Conservation (phyloP, 257 asterid species). For the Thymus mandschuricus region DNA sequence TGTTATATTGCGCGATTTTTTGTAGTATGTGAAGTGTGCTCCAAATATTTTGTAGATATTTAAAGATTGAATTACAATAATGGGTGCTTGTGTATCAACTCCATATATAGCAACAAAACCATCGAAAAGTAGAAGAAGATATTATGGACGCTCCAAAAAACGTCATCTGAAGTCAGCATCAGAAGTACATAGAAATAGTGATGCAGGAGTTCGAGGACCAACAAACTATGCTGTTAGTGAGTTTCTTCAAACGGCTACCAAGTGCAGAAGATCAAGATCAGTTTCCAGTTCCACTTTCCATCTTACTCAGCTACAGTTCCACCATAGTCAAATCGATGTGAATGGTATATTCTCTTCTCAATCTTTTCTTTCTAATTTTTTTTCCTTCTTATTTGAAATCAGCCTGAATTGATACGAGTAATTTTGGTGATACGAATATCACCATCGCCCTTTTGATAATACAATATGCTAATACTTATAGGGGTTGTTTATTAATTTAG, state of each 20-base stretch:
- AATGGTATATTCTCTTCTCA: slow-evolving; percentile 47
- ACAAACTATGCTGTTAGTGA: slow-evolving; percentile 69
- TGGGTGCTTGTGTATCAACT: slow-evolving; percentile 84
- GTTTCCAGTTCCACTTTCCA: slow-evolving; percentile 72
- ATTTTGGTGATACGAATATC: not conserved
- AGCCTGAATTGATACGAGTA: not conserved
- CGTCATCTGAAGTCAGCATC: slow-evolving; percentile 33
- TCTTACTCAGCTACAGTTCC: slow-evolving; percentile 85
- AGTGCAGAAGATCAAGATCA: slow-evolving; percentile 59
- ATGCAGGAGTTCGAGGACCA: slow-evolving; percentile 52
- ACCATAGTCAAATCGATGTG: slow-evolving; percentile 67
- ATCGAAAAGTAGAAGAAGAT: slow-evolving; percentile 39
- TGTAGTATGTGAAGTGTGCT: not conserved
- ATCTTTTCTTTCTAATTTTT: no score
- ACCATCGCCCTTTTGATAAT: not conserved
- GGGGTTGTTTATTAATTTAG: no score
- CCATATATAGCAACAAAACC: slow-evolving; percentile 44
- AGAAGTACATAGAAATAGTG: slow-evolving; percentile 49
- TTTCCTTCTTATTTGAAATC: not conserved
- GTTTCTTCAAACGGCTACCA: slow-evolving; percentile 67
- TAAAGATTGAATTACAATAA: slow-evolving; percentile 33
- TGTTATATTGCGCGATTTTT: not conserved
- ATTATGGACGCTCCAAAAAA: slow-evolving; percentile 47
- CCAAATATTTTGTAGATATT: slow-evolving; percentile 26
- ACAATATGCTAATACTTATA: no score